Conservation (phyloP, 805 yeast species). For the fission yeast (Schizosaccharomyces pombe) region DNA sequence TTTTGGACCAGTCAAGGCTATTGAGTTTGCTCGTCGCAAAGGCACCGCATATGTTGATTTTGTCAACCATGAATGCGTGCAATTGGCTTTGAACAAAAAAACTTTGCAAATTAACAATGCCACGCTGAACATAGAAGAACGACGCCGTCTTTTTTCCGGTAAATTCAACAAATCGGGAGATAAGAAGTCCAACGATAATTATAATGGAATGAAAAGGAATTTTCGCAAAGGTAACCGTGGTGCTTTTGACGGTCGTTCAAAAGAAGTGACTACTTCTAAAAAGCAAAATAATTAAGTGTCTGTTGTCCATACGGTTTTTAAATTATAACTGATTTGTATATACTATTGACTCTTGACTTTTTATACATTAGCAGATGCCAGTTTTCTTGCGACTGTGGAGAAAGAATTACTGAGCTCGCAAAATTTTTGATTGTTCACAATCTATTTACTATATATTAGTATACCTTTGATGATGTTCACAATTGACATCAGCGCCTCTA, state of each 20-base stretch:
- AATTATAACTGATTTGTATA: neutral
- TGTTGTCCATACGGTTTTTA: too few relatives aligned
- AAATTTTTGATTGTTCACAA: too few relatives aligned
- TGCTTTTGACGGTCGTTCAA: neutral
- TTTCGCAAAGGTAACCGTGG: neutral
- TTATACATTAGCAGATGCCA: too few relatives aligned
- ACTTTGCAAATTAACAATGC: neutral
- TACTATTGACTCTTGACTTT: too few relatives aligned
- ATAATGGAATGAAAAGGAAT: neutral
- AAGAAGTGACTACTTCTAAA: neutral
- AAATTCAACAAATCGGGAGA: neutral
- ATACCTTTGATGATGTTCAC: too few relatives aligned
- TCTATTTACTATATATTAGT: too few relatives aligned
- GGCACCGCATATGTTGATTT: conserved; percentile 4
- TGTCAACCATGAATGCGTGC: neutral
- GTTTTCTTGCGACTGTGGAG: too few relatives aligned
- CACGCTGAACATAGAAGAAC: neutral
- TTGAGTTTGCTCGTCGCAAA: neutral
- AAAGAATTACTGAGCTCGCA: too few relatives aligned
- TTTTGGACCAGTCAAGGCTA: neutral
- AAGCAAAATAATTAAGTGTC: neutral
- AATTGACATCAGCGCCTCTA: too few relatives aligned
- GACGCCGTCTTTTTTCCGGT: conserved; percentile 1
- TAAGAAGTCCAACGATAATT: neutral
- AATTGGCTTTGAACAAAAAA: neutral